Percentiles rank a stretch among this genome's conserved stretches.
Evolutionary conservation across 768 basidiomycete genomes (phyloP).

Genomic region (Chalciporus piperatus): DNA sequence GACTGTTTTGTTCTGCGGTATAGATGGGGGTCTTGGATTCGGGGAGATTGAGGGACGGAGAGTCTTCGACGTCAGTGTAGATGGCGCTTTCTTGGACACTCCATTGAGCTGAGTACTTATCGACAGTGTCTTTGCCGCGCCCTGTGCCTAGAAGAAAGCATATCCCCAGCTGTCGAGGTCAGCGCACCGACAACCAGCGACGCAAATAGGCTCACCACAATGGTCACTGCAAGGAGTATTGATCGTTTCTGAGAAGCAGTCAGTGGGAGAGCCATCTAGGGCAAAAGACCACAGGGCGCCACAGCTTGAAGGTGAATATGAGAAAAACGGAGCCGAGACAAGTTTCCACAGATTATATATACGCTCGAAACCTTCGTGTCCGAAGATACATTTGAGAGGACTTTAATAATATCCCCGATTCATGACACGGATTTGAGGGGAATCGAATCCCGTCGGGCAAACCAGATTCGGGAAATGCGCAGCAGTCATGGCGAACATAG

Average conservation of each 20-base stretch:
- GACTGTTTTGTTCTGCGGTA: not conserved
- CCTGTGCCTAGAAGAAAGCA: constrained; percentile 23
- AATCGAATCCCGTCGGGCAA: not conserved
- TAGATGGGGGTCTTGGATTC: not conserved
- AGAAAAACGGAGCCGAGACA: not conserved
- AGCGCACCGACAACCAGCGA: not conserved
- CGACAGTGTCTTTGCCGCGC: not conserved
- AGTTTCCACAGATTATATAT: not conserved
- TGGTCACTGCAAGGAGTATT: constrained; percentile 22
- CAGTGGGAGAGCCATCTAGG: constrained; percentile 22
- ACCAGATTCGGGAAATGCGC: not conserved
- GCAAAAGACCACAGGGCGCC: not conserved
- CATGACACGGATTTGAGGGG: not conserved
- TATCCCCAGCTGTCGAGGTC: constrained; percentile 13
- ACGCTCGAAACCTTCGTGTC: not conserved
- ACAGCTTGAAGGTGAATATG: not conserved
- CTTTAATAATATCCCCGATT: not conserved
- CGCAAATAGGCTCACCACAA: constrained; percentile 19
- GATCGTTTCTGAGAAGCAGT: constrained; percentile 31
- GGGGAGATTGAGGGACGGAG: not conserved
- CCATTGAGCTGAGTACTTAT: constrained; percentile 4
- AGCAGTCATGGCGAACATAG: not conserved
- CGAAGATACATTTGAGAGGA: not conserved
- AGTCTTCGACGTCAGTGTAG: not conserved
- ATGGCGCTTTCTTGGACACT: not conserved